These are phyloP conservation scores for Hypoxylon sp. DNA, from an alignment of 2,329 filamentous ascomycete species.

Conservation along the genomic window DNA sequence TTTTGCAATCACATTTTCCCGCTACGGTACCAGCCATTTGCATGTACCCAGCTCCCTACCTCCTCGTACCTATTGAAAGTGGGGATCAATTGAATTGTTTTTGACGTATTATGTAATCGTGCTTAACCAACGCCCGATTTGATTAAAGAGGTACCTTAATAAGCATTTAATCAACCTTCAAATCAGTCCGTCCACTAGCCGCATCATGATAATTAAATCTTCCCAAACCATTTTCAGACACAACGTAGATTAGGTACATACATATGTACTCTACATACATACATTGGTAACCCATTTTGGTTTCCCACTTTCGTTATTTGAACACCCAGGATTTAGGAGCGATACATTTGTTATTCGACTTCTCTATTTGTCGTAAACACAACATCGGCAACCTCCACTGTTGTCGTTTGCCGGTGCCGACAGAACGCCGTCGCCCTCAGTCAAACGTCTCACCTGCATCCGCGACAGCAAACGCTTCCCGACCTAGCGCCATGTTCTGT, in stretches of 20 bases:
- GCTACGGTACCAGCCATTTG: neutral
- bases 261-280: neutral
- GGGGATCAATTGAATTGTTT: neutral
- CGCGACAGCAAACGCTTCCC: slow-evolving; percentile 28
- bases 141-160: slow-evolving; percentile 1
- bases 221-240: slow-evolving; percentile 14
- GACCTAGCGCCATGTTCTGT: slow-evolving; percentile 68
- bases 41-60: slow-evolving; percentile 12
- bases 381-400: neutral
- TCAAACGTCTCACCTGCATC: slow-evolving; percentile 27
- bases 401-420: slow-evolving; percentile 29
- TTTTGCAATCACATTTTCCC: no score
- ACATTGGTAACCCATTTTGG: slow-evolving; percentile 2
- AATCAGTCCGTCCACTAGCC: slow-evolving; percentile 13
- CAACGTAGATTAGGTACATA: slow-evolving; percentile 9
- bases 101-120: slow-evolving; percentile 23
- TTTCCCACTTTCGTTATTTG: slow-evolving; percentile 30
- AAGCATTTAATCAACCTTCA: slow-evolving; percentile 12
- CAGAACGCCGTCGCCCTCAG: slow-evolving; percentile 23
- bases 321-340: slow-evolving; percentile 6
- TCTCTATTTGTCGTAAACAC: slow-evolving; percentile 9
- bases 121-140: neutral
- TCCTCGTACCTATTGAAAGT: neutral
- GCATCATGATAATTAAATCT: slow-evolving; percentile 27
- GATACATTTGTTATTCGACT: slow-evolving; percentile 21